Evolutionary conservation across 2,329 filamentous ascomycete species (phyloP).

Genomic region (Chrysoporthe deuterocubensis): DNA sequence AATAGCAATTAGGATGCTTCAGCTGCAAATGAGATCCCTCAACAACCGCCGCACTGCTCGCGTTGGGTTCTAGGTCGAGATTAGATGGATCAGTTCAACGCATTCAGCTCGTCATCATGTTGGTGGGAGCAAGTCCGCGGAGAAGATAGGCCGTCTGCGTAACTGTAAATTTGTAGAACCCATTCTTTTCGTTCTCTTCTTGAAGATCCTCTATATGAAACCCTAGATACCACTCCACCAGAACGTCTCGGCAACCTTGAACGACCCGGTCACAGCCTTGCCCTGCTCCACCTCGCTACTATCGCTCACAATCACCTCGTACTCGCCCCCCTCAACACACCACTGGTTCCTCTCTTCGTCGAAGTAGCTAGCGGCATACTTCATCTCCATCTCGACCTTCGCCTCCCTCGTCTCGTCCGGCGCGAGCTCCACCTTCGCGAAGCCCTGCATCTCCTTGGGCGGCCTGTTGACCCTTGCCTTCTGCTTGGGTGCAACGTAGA

Average conservation of each 20-base stretch:
- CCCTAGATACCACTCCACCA: conserved; percentile 69
- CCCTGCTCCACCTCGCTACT: conserved; percentile 56
- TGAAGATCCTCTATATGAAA: not conserved
- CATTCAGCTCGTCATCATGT: too few species aligned
- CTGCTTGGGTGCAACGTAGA: conserved; percentile 59
- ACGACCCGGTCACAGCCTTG: conserved; percentile 53
- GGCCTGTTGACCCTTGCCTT: conserved; percentile 59
- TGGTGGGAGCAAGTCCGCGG: too few species aligned
- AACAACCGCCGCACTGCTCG: too few species aligned
- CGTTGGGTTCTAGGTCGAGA: too few species aligned
- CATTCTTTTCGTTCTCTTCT: not conserved
- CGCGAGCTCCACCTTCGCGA: conserved; percentile 65
- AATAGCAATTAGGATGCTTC: too few species aligned
- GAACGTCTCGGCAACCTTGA: conserved; percentile 63
- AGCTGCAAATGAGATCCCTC: too few species aligned
- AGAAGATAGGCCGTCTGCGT: too few species aligned
- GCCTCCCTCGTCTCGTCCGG: conserved; percentile 63
- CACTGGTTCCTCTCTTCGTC: conserved; percentile 70
- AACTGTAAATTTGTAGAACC: too few species aligned
- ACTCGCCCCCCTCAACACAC: conserved; percentile 68
- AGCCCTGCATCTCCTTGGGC: conserved; percentile 67
- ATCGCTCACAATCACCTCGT: conserved; percentile 63
- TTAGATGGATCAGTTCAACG: too few species aligned
- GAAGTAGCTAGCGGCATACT: conserved; percentile 71
- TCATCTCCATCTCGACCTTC: conserved; percentile 61